Base-by-base conservation (phyloP, 1,139 yeast species). In the Candida gigantensis region DNA sequence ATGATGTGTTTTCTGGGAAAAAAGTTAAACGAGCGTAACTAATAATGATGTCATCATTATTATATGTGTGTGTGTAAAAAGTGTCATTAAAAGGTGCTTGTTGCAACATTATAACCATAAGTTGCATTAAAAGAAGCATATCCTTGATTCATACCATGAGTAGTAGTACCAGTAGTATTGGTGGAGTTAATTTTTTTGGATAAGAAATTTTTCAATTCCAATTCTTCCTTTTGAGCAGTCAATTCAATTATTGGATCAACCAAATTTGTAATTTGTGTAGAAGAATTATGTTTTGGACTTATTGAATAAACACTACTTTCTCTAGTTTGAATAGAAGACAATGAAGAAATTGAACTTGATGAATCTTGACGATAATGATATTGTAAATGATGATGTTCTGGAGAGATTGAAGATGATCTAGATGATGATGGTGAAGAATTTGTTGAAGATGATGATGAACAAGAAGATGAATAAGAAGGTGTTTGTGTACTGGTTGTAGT, bases 171-270 rank as follows among this genome's bases (percentile, higher is more conserved):
- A 6, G 25, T 15, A 11, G 34, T 16, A 11, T 8, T 11, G 13
- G 21, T 6, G 24, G 27, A 17, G 6, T 27, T 10, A 9, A 61
- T 50, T 41, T 45, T 51, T 36, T 55, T 51, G 42, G 68, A 58
- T 51, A 69, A 57, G 29, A 31, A 31, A 39, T 52, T 55, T 40
- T 65, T 63, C 51, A 69, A 62, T 46, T 67, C 64, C 34, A 55
- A 52, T 46, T 69, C 72, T 51, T 69, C 75, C 33, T 62, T 61
- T 33, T 59, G 55, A 7, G 75, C 74, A 8, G 74, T 56, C 43
- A 65, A 49, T 47, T 69, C 75, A 34, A 69, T 65, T 20, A 59
- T 49, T 11, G 75, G 75, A 45, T 69, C 72, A 30, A 68, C 58
- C 26, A 46, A n/a, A n/a, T n/a, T n/a, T n/a, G n/a, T n/a, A n/a